Percentiles rank a stretch among this genome's conserved stretches.
Conservation (phyloP, 2,329 filamentous ascomycete genomes). For the Aquanectria penicillioides region DNA sequence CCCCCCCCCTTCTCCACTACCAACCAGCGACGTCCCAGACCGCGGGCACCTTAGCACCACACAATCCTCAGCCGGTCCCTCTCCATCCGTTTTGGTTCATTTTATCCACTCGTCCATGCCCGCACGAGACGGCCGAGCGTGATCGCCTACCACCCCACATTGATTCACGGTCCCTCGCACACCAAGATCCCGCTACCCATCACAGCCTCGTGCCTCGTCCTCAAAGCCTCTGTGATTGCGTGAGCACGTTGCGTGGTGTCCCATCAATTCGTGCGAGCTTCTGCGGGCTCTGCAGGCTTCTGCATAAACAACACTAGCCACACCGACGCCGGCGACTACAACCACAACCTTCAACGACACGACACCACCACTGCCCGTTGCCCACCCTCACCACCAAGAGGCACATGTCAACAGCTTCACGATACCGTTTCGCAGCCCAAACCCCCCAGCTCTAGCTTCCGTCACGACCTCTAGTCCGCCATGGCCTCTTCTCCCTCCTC, state of each 20-base stretch:
- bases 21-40: too few relatives aligned
- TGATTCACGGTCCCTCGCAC: constrained; percentile 8
- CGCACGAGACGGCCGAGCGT: constrained; percentile 20
- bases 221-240: constrained; percentile 19
- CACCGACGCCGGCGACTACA: constrained; percentile 8
- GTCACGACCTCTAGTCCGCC: constrained; percentile 25
- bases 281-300: not conserved
- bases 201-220: not conserved
- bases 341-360: constrained; percentile 14
- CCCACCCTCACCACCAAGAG: constrained; percentile 2
- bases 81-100: constrained; percentile 5
- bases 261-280: constrained; percentile 1
- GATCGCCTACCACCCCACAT: constrained; percentile 19
- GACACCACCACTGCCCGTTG: too few relatives aligned
- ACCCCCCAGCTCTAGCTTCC: constrained; percentile 3
- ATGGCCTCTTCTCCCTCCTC: constrained; percentile 58
- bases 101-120: constrained; percentile 7
- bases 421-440: too few relatives aligned
- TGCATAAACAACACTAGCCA: not conserved
- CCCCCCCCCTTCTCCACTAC: too few relatives aligned
- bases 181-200: not conserved
- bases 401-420: constrained; percentile 2
- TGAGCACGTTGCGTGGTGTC: constrained; percentile 5
- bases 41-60: too few relatives aligned
- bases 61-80: not conserved